phyloP scores from a whole-genome alignment of 2,329 filamentous ascomycete genomes.

The Xylariales sp. region DNA sequence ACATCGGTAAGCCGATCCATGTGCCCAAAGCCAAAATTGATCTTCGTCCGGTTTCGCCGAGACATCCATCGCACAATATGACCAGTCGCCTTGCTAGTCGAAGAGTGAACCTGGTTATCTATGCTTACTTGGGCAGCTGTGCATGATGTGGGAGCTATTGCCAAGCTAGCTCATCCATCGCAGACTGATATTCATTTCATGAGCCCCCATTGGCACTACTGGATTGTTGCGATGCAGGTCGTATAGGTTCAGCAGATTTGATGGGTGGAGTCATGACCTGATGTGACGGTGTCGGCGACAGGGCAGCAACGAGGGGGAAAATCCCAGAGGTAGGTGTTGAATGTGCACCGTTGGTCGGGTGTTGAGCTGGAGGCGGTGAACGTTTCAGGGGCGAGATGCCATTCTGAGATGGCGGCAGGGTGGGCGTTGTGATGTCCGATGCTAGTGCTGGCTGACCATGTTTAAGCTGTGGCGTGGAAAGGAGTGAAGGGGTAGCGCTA shows the following conservation, averaged over 20 bases:
- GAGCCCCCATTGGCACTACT: conserved; percentile 11
- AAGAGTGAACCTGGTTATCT: too few relatives aligned
- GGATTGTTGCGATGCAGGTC: conserved; percentile 21
- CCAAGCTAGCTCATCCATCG: too few relatives aligned
- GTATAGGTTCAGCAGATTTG: conserved; percentile 40
- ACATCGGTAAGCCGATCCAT: too few relatives aligned
- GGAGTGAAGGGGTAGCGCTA: conserved; percentile 13
- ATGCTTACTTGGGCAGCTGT: too few relatives aligned
- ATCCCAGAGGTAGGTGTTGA: conserved; percentile 36
- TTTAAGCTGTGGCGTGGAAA: conserved; percentile 31
- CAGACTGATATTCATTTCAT: too few relatives aligned
- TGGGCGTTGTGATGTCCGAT: conserved; percentile 29
- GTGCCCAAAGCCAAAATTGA: too few relatives aligned
- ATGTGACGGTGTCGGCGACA: conserved; percentile 53
- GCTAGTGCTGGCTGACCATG: conserved; percentile 19
- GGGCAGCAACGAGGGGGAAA: conserved; percentile 51
- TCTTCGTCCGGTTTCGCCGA: too few relatives aligned
- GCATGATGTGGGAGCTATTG: too few relatives aligned
- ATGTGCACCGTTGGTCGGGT: conserved; percentile 21
- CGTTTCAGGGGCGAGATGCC: conserved; percentile 50
- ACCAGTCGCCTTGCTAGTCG: too few relatives aligned
- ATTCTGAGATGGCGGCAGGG: conserved; percentile 38
- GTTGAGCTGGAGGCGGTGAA: conserved; percentile 37
- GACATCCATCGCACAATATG: too few relatives aligned
- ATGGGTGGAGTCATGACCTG: conserved; percentile 57